Base-by-base conservation (phyloP, 1,139 yeast species). In the Pichia inconspicua region DNA sequence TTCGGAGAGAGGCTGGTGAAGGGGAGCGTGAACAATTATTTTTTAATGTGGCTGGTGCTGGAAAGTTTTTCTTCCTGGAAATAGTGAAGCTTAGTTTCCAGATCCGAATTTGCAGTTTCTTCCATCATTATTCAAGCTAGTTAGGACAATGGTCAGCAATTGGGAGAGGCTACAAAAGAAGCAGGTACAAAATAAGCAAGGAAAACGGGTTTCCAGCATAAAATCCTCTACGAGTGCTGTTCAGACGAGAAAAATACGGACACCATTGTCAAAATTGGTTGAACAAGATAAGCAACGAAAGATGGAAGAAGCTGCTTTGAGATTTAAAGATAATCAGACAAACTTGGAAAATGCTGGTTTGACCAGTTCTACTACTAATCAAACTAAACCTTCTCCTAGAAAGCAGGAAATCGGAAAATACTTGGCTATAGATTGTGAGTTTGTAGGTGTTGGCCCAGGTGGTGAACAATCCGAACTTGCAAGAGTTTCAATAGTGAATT, bases 341-440 rank as follows among this genome's bases (percentile, higher is more conserved):
- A 14, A 36, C 17, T 19, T 14, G 34, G 30, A 39, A 30, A 27
- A 30, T 19, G 25, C 25, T 11, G 37, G 37, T 9, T 34, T 34
- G 5, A 15, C 19, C 9, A 28, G 15, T 17, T 25, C 37, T 9
- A 35, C 10, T n/a, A 28, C 11, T 11, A 25, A 38, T 34, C 15
- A n/a, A 34, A 15, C 11, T 25, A 38, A 14, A 15, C 11, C 45
- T 14, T 45, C 46, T 4, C 19, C 25, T 15, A 34, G 44, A 7
- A 42, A 48, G 31, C 36, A 41, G 35, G 75, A 72, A 44, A 72
- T 78, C 1, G 96, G 96, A 0, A 83, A 76, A 58, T 88, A 77
- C 56, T 57, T 90, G 8, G 89, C 96, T 0, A 77, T 90, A 51
- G 97, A 90, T 67, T 89, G 97, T 70, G 97, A 90, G 60, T 89